Conservation (phyloP, 768 basidiomycete genomes). For the Phanerodontia chrysosporium region DNA sequence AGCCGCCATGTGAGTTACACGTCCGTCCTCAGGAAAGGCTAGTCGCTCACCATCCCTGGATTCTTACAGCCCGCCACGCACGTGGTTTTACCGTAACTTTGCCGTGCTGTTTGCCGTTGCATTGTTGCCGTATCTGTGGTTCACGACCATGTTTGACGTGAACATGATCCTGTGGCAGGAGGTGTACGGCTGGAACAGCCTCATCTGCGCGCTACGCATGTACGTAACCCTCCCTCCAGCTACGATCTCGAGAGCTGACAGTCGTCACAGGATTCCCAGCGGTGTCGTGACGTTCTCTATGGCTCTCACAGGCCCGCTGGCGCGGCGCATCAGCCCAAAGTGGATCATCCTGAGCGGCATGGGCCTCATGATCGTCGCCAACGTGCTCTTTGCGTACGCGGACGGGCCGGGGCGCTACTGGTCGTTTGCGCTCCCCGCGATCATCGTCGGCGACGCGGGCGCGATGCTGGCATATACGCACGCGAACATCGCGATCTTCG, state of each 20-base stretch:
- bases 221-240: constrained; percentile 7
- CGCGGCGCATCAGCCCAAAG: constrained; percentile 30
- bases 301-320: constrained; percentile 31
- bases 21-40: background rate
- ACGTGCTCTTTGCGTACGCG: constrained; percentile 35
- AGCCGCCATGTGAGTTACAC: constrained; percentile 25
- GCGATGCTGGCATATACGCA: constrained; percentile 38
- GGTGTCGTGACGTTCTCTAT: constrained; percentile 30
- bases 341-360: constrained; percentile 41
- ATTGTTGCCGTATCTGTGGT: constrained; percentile 34
- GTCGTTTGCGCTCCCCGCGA: constrained; percentile 41
- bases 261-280: constrained; percentile 30
- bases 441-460: constrained; percentile 43
- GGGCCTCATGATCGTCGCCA: constrained; percentile 30
- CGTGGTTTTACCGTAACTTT: constrained; percentile 34
- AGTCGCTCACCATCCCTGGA: background rate
- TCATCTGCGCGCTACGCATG: constrained; percentile 30
- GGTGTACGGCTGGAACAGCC: constrained; percentile 26
- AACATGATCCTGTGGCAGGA: constrained; percentile 28
- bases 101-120: constrained; percentile 27
- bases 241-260: background rate
- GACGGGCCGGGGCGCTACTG: constrained; percentile 38
- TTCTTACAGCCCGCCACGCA: constrained; percentile 22
- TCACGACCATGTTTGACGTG: constrained; percentile 24
- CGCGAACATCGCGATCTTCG: constrained; percentile 45